A percentile compares a stretch with the other conserved stretches of the same genome.
Conservation (phyloP, 495 filamentous ascomycete genomes). For the Chaetomium cochliodes region DNA sequence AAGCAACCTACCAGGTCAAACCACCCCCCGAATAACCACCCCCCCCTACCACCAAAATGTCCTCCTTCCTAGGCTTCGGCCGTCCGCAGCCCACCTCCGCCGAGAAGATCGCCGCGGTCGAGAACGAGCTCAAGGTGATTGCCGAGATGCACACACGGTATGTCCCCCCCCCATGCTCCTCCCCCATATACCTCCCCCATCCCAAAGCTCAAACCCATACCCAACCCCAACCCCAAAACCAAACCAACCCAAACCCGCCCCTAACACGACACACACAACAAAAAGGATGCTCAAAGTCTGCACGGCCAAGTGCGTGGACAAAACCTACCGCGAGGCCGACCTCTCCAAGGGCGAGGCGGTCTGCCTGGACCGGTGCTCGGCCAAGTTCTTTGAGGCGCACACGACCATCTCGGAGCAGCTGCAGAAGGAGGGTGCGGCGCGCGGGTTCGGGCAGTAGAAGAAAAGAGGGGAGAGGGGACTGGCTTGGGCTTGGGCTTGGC, state of each 20-base stretch:
- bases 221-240: too few relatives aligned
- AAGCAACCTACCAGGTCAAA: not conserved
- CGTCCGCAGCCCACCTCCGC: conserved; percentile 86
- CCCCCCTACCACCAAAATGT: conserved; percentile 61
- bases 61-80: conserved; percentile 89
- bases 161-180: not conserved
- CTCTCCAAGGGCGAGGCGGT: conserved; percentile 98
- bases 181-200: not conserved
- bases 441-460: conserved; percentile 29
- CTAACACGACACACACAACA: not conserved
- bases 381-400: conserved; percentile 98
- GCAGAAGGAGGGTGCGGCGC: conserved; percentile 48
- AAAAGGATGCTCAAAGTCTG: conserved; percentile 80
- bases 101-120: conserved; percentile 91
- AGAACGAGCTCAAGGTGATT: conserved; percentile 91
- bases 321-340: conserved; percentile 87
- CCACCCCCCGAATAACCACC: not conserved
- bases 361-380: conserved; percentile 92
- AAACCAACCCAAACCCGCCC: not conserved
- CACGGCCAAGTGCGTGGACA: conserved; percentile 86
- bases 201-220: too few relatives aligned
- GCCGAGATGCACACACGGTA: conserved; percentile 97
- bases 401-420: conserved; percentile 74
- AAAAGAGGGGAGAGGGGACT: too few relatives aligned
- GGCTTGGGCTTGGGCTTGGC: too few relatives aligned